These are phyloP conservation scores for Iberis amara DNA, from an alignment of 441 rosid species.

Conservation along the genomic window DNA sequence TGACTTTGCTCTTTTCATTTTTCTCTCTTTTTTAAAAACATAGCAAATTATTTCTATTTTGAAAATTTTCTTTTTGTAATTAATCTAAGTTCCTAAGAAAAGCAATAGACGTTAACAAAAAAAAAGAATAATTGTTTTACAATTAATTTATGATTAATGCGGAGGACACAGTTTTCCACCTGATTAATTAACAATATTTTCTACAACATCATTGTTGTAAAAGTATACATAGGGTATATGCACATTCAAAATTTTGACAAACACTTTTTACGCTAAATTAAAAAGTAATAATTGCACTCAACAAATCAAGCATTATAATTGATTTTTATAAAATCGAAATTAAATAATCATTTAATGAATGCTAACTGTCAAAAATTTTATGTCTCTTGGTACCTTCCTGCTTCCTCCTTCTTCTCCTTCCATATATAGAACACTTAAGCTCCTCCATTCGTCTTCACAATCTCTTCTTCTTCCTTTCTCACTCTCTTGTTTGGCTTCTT, in stretches of 20 bases:
- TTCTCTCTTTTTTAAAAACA: neutral
- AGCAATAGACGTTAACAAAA: neutral
- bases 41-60: neutral
- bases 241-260: constrained; percentile 17
- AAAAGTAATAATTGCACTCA: neutral
- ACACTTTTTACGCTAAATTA: neutral
- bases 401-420: constrained; percentile 26
- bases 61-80: neutral
- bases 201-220: constrained; percentile 19
- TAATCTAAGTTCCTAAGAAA: constrained; percentile 2
- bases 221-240: constrained; percentile 15
- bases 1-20: constrained; percentile 36
- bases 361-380: constrained; percentile 38
- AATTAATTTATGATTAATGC: constrained; percentile 16
- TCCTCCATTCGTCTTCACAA: constrained; percentile 23
- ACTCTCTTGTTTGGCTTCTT: constrained; percentile 13
- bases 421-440: constrained; percentile 37
- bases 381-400: constrained; percentile 43
- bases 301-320: constrained; percentile 6
- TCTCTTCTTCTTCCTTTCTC: constrained; percentile 21
- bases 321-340: neutral
- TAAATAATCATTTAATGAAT: constrained; percentile 29
- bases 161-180: constrained; percentile 14
- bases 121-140: constrained; percentile 12
- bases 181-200: constrained; percentile 18